Base-by-base conservation (phyloP, 305 asterid genomes). In the Solanum hybrid region DNA sequence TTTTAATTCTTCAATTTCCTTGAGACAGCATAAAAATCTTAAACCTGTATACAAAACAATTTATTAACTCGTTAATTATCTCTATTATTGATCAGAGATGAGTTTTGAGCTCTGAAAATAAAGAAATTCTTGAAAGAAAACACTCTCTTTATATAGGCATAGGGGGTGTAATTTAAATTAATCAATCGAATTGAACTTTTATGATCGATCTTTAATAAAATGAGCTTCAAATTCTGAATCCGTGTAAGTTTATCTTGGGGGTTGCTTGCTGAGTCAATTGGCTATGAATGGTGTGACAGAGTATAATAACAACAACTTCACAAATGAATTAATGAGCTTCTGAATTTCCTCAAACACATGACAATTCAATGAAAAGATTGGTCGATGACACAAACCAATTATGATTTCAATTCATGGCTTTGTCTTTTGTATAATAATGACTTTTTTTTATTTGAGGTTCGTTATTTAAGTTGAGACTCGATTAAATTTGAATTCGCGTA, bases 391-490 rank as follows among this genome's bases (percentile, higher is more conserved):
- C 14, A 37, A 79, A 24, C 7, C 64, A 81, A 81, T 81, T 42
- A 79, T 36, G 61, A 36, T 36, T 79, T 11, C 4, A 37, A 2
- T 79, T 36, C 20, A 80, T 80, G 67, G 35, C 86, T 80, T n/a
- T 80, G 86, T 37, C 86, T 80, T 80, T 80, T 42, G 86, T 80
- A 37, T 40, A 78, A 35, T 79, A 22, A 79, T 77, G 2, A 73
- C 8, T 8, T 76, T 18, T 22, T 69, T 71, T 3, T 75, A 18
- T 31, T 75, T 16, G 26, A 64, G 73, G 3, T 16, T 14, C 5
- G 7, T 2, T 16, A 16, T 4, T 31, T 2, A 6, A 1, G 0
- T 29, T 74, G 0, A 74, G 0, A 74, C 0, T 74, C 1, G 1
- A 31, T 31, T 75, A 8, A 14, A 16, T 31, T 75, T 8, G 0